These are phyloP conservation scores for Neonectria faginata DNA, from an alignment of 2,329 filamentous ascomycete genomes.

Conservation along the genomic window DNA sequence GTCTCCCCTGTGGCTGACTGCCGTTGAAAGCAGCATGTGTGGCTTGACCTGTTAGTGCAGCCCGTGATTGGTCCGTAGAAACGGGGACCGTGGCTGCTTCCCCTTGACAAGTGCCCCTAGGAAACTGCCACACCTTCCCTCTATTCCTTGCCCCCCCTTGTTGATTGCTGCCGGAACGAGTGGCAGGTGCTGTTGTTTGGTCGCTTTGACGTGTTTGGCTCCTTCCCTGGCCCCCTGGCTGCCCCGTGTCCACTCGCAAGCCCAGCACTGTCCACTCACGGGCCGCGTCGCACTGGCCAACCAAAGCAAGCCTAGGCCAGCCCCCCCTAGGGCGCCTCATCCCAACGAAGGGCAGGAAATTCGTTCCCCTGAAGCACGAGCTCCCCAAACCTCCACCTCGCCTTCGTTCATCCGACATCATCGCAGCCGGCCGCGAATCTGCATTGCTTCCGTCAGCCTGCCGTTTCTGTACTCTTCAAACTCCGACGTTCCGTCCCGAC, in stretches of 20 bases:
- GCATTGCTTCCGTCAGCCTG: conserved; percentile 38
- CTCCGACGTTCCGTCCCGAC: conserved; percentile 20
- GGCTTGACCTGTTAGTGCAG: conserved; percentile 25
- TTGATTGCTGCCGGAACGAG: not conserved
- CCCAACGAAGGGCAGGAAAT: conserved; percentile 49
- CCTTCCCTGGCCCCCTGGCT: conserved; percentile 38
- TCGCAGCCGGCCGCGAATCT: conserved; percentile 39
- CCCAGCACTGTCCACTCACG: conserved; percentile 42
- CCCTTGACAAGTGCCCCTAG: conserved; percentile 30
- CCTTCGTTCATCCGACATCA: conserved; percentile 45
- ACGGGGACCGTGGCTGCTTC: conserved; percentile 40
- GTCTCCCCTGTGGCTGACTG: conserved; percentile 31
- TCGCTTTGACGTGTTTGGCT: conserved; percentile 39
- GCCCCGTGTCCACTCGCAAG: conserved; percentile 46
- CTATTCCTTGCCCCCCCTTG: conserved; percentile 4
- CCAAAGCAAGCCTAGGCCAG: conserved; percentile 41
- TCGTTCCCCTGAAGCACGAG: conserved; percentile 53
- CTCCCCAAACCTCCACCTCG: conserved; percentile 47
- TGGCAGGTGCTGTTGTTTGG: conserved; percentile 18
- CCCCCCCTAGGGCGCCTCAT: conserved; percentile 40
- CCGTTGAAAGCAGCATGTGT: conserved; percentile 24
- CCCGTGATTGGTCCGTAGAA: conserved; percentile 32
- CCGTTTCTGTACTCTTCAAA: conserved; percentile 30
- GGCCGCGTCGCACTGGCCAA: conserved; percentile 46
- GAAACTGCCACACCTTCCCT: conserved; percentile 30